Evolutionary conservation across 2,329 filamentous ascomycete species (phyloP), one percentile per base, ranked within the genome.

Genomic region (Colletotrichum horii): DNA sequence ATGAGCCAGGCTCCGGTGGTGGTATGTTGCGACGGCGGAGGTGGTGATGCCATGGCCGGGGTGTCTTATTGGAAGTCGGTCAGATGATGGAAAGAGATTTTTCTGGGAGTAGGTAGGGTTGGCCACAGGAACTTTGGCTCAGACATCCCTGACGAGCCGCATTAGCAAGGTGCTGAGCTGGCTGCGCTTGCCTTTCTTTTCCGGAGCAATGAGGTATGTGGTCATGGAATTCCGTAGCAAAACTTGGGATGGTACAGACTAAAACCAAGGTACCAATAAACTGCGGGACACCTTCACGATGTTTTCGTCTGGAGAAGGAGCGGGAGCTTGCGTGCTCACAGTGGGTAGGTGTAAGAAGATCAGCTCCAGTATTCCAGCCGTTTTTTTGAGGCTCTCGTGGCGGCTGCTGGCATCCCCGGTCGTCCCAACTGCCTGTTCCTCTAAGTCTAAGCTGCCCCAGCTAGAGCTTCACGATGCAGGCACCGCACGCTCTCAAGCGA

Each of bases 51-150:
- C 60, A 70, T 22, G 43, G 43, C 43, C 43, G 38, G 61, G 70
- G 73, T 75, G 73, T 73, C 73, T 75, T 22, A 64, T 73, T 67
- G 52, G 43, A 56, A 43, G 55, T 66, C 34, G 73, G 64, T 73
- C 70, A 75, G 69, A 73, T 68, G 73, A 75, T 12, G 19, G 38
- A 12, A 43, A 56, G 34, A 36, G 9, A 43, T 64, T 73, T 62
- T 64, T 48, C 55, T 16, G 26, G 58, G 30, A 70, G 24, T 34
- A 64, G 38, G 24, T 34, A 64, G 38, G 9, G 43, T 34, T 36
- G 69, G 26, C 32, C 43, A 64, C n/a, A 48, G 43, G 43, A 48
- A 48, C 43, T 55, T 64, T 64, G 69, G 69, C 64, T 52, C 24
- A 75, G 69, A 62, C 56, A 75, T 56, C 55, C 69, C 36, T 72